A percentile compares a stretch with the other conserved stretches of the same genome.
Evolutionary conservation across 2,329 filamentous ascomycete species (phyloP).

Genomic region (Fusarium buharicum): DNA sequence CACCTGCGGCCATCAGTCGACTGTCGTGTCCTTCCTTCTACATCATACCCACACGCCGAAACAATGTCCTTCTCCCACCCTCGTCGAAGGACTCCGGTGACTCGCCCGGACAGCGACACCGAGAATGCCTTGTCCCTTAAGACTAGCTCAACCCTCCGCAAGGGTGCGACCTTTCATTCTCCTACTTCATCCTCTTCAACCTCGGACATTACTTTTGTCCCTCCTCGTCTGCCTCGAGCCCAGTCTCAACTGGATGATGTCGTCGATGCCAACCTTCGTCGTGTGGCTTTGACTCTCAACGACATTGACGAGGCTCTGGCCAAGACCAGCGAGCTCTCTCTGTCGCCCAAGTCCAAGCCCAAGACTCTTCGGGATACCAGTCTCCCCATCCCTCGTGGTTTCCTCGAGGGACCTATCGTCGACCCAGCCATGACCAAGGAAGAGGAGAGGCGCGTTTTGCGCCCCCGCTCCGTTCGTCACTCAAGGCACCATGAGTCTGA

Average conservation of each 20-base stretch:
- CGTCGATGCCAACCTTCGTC: conserved; percentile 74
- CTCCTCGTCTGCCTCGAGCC: conserved; percentile 70
- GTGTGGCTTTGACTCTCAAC: conserved; percentile 72
- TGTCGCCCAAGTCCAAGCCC: conserved; percentile 50
- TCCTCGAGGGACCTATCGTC: conserved; percentile 67
- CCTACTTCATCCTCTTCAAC: conserved; percentile 56
- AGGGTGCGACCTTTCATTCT: conserved; percentile 75
- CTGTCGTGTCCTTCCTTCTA: conserved; percentile 36
- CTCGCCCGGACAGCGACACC: conserved; percentile 50
- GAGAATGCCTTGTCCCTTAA: conserved; percentile 51
- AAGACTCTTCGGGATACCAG: conserved; percentile 63
- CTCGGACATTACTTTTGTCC: conserved; percentile 57
- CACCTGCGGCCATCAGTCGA: conserved; percentile 47
- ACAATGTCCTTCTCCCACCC: conserved; percentile 62
- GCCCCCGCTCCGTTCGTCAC: conserved; percentile 65
- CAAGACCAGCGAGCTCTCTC: conserved; percentile 54
- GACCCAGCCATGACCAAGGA: conserved; percentile 60
- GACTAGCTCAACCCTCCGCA: conserved; percentile 65
- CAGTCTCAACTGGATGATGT: conserved; percentile 78
- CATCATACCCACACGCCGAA: conserved; percentile 51
- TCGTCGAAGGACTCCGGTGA: conserved; percentile 58
- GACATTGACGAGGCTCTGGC: conserved; percentile 72
- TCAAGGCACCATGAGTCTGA: conserved; percentile 80
- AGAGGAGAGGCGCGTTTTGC: conserved; percentile 61
- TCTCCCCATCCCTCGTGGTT: conserved; percentile 67